These are phyloP conservation scores for Pseudogymnoascus sp. DNA, from an alignment of 2,329 filamentous ascomycete species.

Conservation along the genomic window DNA sequence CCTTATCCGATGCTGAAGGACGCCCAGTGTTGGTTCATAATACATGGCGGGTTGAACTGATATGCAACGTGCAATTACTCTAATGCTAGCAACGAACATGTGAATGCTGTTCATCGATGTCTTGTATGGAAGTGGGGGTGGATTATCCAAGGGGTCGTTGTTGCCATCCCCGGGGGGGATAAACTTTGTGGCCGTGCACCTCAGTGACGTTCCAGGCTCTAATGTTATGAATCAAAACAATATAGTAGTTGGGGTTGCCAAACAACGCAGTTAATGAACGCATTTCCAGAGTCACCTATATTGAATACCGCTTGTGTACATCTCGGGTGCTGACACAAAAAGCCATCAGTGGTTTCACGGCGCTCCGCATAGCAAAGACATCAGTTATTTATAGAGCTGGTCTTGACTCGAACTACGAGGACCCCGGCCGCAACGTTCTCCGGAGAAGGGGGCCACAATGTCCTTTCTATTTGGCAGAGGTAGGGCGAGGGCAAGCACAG, in stretches of 20 bases:
- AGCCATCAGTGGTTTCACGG: background rate
- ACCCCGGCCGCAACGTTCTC: background rate
- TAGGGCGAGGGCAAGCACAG: constrained; percentile 53
- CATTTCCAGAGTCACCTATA: background rate
- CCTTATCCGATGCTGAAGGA: background rate
- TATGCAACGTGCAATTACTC: background rate
- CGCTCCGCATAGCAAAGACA: background rate
- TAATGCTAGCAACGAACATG: background rate
- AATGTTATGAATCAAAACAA: constrained; percentile 8
- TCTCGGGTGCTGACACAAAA: background rate
- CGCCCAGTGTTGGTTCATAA: background rate
- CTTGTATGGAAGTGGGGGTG: background rate
- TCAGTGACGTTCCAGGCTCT: constrained; percentile 7
- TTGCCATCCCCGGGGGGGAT: constrained; percentile 5
- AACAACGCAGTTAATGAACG: constrained; percentile 5
- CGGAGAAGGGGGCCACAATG: constrained; percentile 37
- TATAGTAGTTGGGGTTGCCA: constrained; percentile 1
- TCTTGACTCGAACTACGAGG: background rate
- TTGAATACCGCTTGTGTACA: background rate
- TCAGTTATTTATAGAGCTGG: constrained; percentile 6
- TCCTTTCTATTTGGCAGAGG: constrained; percentile 61
- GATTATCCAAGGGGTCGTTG: background rate
- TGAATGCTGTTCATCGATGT: background rate
- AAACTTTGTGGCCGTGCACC: constrained; percentile 4
- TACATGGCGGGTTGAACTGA: background rate